Base-by-base conservation (phyloP, 1,284 basidiomycete species). In the Ustilago loliicola region DNA sequence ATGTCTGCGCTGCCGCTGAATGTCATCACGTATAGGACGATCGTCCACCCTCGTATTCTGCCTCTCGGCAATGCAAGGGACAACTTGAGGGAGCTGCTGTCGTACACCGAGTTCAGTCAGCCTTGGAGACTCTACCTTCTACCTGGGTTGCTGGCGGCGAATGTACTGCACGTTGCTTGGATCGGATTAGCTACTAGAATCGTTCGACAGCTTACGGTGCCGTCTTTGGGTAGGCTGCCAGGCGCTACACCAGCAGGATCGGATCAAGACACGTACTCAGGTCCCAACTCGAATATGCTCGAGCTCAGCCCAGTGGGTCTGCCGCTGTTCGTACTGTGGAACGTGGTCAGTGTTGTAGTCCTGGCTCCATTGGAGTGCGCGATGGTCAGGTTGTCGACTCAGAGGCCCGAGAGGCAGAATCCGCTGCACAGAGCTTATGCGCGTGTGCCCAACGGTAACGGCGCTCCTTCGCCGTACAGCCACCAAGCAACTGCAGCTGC, bases 331-430 rank as follows among this genome's bases (percentile, higher is more conserved):
- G 42, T 86, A 25, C 61, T 77, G 9, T 84, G 80, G 79, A 75
- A 75, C 52, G 61, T 82, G 9, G 29, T 79, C 59, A 77, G 77
- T 48, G 80, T 80, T 3, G 27, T 79, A 7, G 65, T 83, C 1
- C 71, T 83, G 19, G 77, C 80, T 15, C 84, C 84, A n/a, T 61
- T 86, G 51, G 84, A 86, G 52, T 82, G 80, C 40, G 80, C 80
- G 32, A 79, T 82, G 60, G 80, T 86, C 6, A 73, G 85, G 15
- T 69, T 86, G 25, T 68, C 79, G 42, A 77, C 78, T 19, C 85
- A 86, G 62, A 66, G 83, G 19, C 80, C 83, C 9, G 81, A 82
- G 53, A 53, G 76, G 23, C 80, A 85, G 68, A 81, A 84, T 53
- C 83, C 83, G 27, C 66, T 85, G 23, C 83, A 85, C 65, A 54